A percentile compares a stretch with the other conserved stretches of the same genome.
Evolutionary conservation across 1,284 basidiomycete genomes (phyloP).

Genomic region (Cutaneotrichosporon sp.): DNA sequence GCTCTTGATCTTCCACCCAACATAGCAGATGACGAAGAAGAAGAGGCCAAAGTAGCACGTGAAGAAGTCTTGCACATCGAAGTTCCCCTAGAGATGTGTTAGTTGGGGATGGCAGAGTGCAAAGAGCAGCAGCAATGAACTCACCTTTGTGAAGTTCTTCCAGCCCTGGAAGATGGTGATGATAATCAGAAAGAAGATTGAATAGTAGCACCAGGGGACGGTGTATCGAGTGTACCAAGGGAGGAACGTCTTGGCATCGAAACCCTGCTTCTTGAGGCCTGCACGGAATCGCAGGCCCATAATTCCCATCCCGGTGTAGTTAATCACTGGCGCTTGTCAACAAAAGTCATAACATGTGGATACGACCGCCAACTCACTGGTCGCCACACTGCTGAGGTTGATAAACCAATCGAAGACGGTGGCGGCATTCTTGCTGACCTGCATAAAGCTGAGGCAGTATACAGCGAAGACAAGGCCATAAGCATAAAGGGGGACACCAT

Average conservation of each 20-base stretch:
- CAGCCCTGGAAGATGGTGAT: conserved; percentile 25
- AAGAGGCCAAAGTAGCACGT: conserved; percentile 18
- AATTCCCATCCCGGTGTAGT: conserved; percentile 31
- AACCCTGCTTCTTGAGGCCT: conserved; percentile 28
- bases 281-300: conserved; percentile 43
- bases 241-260: conserved; percentile 12
- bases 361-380: not conserved
- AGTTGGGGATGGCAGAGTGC: conserved; percentile 4
- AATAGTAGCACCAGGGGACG: conserved; percentile 16
- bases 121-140: not conserved
- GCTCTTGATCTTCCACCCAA: conserved; percentile 11
- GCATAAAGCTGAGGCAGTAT: conserved; percentile 57
- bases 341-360: too few species aligned
- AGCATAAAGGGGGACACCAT: conserved; percentile 64
- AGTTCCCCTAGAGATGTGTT: conserved; percentile 12
- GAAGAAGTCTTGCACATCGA: conserved; percentile 19
- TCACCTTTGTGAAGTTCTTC: conserved; percentile 14
- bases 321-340: conserved; percentile 1
- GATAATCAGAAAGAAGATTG: conserved; percentile 25
- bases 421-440: conserved; percentile 55
- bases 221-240: conserved; percentile 16
- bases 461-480: conserved; percentile 64
- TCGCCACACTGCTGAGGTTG: conserved; percentile 19
- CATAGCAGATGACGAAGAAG: not conserved
- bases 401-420: conserved; percentile 69